Evolutionary conservation across 2,329 filamentous ascomycete species (phyloP), one percentile per base, ranked within the genome.

Genomic region (Ceratocystis destructans): DNA sequence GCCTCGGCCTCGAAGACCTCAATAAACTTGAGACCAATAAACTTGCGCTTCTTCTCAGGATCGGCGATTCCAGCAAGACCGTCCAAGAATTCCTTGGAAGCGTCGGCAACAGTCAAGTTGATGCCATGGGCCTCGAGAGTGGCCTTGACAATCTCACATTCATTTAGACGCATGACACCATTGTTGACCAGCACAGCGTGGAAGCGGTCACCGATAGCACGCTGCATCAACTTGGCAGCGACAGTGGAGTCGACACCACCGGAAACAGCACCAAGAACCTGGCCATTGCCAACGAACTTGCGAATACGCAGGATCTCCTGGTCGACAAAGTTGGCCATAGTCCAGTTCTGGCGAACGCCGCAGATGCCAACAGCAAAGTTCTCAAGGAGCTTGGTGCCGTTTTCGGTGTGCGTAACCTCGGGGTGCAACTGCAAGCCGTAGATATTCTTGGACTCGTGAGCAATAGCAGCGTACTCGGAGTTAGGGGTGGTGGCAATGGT

Each of bases 201-300:
- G 79, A 96, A 95, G 17, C 91, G 83, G 73, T 91, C 86, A 67
- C 77, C 80, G 73, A 96, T 96, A 5, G 91, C 91, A 72, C 90
- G 85, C 70, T 87, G 81, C 89, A 96, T 93, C 22, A 96, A 80
- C 75, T 86, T 88, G 0, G 90, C 89, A 1, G 87, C 91, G 10
- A 96, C 92, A 2, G 92, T 96, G 10, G 84, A 88, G 75, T 96
- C 92, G 17, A 96, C 92, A 72, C 92, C 92, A 70, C 92, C 91
- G 10, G 64, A 75, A 44, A 76, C 75, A 31, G 77, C 77, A 17
- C 76, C 77, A 64, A 79, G 74, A 64, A 96, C 93, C 73, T 94
- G 93, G 1, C 83, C 91, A 66, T 82, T 87, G 25, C 94, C 94
- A 53, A 96, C 91, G 44, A 96, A 80, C 33, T 86, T 81, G 37